Percentiles rank a stretch among this genome's conserved stretches.
These are phyloP conservation scores for Chrysoporthe puriensis DNA, from an alignment of 2,329 filamentous ascomycete genomes.

Conservation along the genomic window DNA sequence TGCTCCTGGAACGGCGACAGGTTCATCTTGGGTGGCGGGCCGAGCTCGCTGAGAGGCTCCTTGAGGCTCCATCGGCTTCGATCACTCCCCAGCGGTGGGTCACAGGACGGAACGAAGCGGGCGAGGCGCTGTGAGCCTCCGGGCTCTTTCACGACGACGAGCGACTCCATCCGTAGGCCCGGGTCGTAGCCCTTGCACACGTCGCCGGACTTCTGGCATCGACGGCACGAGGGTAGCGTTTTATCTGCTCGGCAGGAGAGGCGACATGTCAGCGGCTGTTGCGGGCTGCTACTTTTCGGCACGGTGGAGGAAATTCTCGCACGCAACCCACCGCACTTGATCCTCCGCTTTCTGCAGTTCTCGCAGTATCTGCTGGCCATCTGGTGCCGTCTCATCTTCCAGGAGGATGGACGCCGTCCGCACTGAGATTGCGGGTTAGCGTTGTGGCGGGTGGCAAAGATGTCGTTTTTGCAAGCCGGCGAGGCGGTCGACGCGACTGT, in stretches of 20 bases:
- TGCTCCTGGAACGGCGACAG: slow-evolving; percentile 34
- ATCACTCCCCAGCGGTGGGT: background rate
- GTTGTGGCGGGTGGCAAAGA: too few species aligned
- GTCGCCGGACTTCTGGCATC: slow-evolving; percentile 33
- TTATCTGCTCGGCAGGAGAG: slow-evolving; percentile 27
- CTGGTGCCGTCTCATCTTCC: slow-evolving; percentile 34
- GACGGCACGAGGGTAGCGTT: slow-evolving; percentile 32
- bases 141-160: slow-evolving; percentile 32
- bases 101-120: slow-evolving; percentile 25
- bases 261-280: background rate
- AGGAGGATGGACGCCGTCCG: background rate
- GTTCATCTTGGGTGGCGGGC: slow-evolving; percentile 20
- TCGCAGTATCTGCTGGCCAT: slow-evolving; percentile 36
- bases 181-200: slow-evolving; percentile 35
- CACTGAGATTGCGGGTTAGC: too few species aligned
- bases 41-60: too few species aligned
- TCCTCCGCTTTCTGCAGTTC: slow-evolving; percentile 35
- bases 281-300: too few species aligned
- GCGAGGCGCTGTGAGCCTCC: slow-evolving; percentile 32
- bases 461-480: too few species aligned
- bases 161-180: slow-evolving; percentile 35
- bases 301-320: background rate
- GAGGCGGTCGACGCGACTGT: too few species aligned
- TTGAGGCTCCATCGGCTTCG: too few species aligned
- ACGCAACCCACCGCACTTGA: slow-evolving; percentile 33